Base-by-base conservation (phyloP, 768 basidiomycete genomes). In the Termitomyces sp. region DNA sequence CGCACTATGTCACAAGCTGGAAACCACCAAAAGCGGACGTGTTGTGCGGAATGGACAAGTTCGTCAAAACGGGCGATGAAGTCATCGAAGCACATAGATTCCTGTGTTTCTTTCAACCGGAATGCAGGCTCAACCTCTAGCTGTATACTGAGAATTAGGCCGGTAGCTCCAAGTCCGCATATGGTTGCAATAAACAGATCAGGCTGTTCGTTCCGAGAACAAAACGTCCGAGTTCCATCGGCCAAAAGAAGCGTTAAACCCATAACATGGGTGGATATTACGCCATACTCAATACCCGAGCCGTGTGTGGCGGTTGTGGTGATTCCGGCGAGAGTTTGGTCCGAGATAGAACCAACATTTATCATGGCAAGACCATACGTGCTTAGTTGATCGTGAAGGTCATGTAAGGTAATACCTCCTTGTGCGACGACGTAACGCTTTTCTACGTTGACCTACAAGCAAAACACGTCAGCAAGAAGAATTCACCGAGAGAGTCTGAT, bases 21-120 rank as follows among this genome's bases (percentile, higher is more conserved):
- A 72, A 86, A 96, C 95, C 95, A 99, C 91, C 92, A 97, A 16
- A 94, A 78, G 16, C 94, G 79, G n/a, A 91, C 89, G 67, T 97
- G 93, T 69, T 99, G 83, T 2, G 90, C 85, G n/a, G 84, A 75
- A 47, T 62, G 64, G 27, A 77, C 82, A 47, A 90, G 66, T 3
- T 67, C 56, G 54, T 88, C 81, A n/a, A 92, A 64, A 50, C 76
- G 70, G 27, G 69, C 61, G 51, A 91, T 64, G 58, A 83, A 80
- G n/a, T 83, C 73, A 38, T 84, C 82, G 62, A 95, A 91, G 11
- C 73, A 59, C 32, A 82, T 65, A 13, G 84, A 77, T 55, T 80
- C 77, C 60, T 88, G 87, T 0, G 76, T 69, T 64, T 97, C 94
- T 62, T 79, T 82, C 50, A 99, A 76, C 16, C 86, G 79, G 72